Evolutionary conservation across 2,329 filamentous ascomycete genomes (phyloP).

Genomic region (Colletotrichum cordylinicola): DNA sequence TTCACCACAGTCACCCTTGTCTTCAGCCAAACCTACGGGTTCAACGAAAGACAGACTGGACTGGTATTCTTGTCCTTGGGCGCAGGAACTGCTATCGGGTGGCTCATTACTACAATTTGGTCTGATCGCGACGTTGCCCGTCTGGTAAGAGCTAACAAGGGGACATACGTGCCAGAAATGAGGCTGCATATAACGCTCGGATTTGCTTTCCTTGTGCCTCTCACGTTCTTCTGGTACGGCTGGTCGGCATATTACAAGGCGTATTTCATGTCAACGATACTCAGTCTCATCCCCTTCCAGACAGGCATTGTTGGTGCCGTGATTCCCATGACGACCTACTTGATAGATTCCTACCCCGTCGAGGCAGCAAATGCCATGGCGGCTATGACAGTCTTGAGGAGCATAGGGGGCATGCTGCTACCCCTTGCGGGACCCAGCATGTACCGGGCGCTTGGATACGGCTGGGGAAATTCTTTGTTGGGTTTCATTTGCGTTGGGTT

Average conservation of each 20-base stretch:
- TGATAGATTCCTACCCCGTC: slow-evolving; percentile 30
- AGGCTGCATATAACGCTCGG: neutral
- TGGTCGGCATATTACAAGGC: slow-evolving; percentile 62
- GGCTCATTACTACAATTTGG: neutral
- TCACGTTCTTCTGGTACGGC: slow-evolving; percentile 61
- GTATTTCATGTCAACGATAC: slow-evolving; percentile 35
- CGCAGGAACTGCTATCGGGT: neutral
- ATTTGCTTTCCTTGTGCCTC: neutral
- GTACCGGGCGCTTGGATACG: slow-evolving; percentile 15
- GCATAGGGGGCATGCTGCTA: slow-evolving; percentile 7
- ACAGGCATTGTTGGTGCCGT: neutral
- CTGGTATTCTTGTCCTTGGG: neutral
- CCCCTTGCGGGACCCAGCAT: slow-evolving; percentile 9
- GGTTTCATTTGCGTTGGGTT: slow-evolving; percentile 14
- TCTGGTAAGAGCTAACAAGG: neutral
- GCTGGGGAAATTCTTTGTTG: slow-evolving; percentile 23
- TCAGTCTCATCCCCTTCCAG: neutral
- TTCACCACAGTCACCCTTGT: slow-evolving; percentile 55
- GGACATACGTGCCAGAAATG: neutral
- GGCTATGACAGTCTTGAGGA: neutral
- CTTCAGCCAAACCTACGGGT: slow-evolving; percentile 45
- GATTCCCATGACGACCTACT: neutral
- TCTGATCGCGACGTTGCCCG: neutral
- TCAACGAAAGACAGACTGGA: slow-evolving; percentile 28
- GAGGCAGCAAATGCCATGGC: neutral